Evolutionary conservation across 768 basidiomycete species (phyloP).

Genomic region (Lentinula boryana): DNA sequence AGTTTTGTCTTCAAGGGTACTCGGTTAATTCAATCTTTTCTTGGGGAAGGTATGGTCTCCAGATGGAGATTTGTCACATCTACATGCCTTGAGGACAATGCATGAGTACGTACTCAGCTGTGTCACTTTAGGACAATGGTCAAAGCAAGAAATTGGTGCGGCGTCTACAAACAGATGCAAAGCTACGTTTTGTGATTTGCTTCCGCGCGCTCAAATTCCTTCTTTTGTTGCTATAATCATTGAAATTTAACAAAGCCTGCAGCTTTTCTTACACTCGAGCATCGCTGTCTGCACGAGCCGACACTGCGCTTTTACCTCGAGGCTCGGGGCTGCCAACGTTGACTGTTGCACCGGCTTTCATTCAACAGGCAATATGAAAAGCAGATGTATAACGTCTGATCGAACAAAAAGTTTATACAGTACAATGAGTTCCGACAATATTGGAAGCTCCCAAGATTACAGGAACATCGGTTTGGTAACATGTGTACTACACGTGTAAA

Average conservation of each 20-base stretch:
- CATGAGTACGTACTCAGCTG: too few relatives aligned
- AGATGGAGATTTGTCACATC: not conserved
- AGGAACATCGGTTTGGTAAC: not conserved
- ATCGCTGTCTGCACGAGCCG: not conserved
- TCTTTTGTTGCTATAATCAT: not conserved
- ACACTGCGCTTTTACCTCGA: not conserved
- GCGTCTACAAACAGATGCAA: not conserved
- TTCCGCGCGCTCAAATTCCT: conserved; percentile 1
- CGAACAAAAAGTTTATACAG: not conserved
- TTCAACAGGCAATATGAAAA: not conserved
- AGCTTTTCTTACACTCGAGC: not conserved
- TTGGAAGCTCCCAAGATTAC: not conserved
- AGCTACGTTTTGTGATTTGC: not conserved
- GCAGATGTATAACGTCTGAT: not conserved
- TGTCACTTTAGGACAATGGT: not conserved
- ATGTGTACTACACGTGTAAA: conserved; percentile 10
- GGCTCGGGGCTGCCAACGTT: not conserved
- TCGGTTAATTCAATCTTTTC: not conserved
- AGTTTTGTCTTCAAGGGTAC: not conserved
- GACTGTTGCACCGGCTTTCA: not conserved
- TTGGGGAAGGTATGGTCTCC: not conserved
- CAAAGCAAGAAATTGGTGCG: not conserved
- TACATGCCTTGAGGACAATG: too few relatives aligned
- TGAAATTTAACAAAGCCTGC: not conserved
- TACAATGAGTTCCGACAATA: not conserved